Evolutionary conservation across 345 rosid species (phyloP).

Genomic region (Acer yangbiense): DNA sequence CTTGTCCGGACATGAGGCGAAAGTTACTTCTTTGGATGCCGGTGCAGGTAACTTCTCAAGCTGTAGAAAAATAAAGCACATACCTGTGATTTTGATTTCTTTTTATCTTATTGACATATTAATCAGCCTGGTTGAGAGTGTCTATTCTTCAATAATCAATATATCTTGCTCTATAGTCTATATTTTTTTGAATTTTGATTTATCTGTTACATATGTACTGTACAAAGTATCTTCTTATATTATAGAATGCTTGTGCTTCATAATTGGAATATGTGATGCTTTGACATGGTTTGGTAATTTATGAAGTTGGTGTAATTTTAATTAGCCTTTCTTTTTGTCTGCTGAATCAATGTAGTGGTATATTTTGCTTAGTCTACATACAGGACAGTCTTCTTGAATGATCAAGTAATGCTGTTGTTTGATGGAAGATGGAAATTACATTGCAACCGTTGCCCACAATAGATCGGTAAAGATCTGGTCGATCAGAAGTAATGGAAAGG

Average conservation of each 20-base stretch:
- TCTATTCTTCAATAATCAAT: not conserved
- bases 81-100: not conserved
- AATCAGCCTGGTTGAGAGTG: not conserved
- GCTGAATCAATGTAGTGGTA: too few species aligned
- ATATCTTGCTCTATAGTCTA: not conserved
- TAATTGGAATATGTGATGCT: not conserved
- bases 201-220: not conserved
- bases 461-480: conserved; percentile 77
- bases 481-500: conserved; percentile 39
- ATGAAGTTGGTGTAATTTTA: not conserved
- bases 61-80: conserved; percentile 1
- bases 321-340: not conserved
- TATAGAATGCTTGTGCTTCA: not conserved
- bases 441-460: conserved; percentile 72
- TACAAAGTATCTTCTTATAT: not conserved
- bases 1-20: conserved; percentile 81
- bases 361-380: not conserved
- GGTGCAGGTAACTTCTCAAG: conserved; percentile 43
- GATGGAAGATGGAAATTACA: conserved; percentile 54
- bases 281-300: not conserved
- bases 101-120: not conserved
- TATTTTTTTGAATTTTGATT: not conserved
- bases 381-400: not conserved
- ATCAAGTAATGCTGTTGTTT: not conserved
- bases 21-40: conserved; percentile 72